Evolutionary conservation across 2,329 filamentous ascomycete genomes (phyloP).

Genomic region (Lasiodiplodia gonubiensis): DNA sequence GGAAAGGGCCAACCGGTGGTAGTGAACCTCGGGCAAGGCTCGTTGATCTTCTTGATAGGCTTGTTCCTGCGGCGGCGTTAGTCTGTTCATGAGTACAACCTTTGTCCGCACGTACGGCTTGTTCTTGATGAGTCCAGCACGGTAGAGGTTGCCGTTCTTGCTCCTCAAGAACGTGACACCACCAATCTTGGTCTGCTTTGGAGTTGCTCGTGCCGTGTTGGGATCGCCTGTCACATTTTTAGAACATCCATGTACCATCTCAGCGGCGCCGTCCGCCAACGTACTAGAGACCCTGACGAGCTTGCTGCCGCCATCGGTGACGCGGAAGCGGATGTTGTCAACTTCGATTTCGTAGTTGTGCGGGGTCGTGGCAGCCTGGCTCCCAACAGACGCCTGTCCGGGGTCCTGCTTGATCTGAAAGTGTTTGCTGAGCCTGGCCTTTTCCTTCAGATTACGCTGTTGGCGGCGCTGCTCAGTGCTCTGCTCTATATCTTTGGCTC

Average conservation of each 20-base stretch:
- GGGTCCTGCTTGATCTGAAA: conserved; percentile 33
- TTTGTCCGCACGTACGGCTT: conserved; percentile 67
- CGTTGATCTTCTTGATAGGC: conserved; percentile 68
- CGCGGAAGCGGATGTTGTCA: conserved; percentile 74
- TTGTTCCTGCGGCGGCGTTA: conserved; percentile 32
- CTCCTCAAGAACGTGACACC: conserved; percentile 84
- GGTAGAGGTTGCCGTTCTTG: conserved; percentile 85
- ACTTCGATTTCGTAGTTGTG: conserved; percentile 67
- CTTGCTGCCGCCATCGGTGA: conserved; percentile 81
- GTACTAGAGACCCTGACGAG: conserved; percentile 76
- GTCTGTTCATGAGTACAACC: background rate
- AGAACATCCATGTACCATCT: background rate
- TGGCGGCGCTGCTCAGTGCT: conserved; percentile 65
- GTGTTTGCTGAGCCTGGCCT: conserved; percentile 61
- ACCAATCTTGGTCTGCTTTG: conserved; percentile 73
- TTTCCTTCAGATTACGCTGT: conserved; percentile 63
- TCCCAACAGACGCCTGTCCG: background rate
- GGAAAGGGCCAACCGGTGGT: conserved; percentile 55
- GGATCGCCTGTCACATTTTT: conserved; percentile 56
- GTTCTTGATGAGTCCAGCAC: conserved; percentile 74
- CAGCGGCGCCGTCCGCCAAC: conserved; percentile 50
- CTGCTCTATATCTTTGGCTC: conserved; percentile 74
- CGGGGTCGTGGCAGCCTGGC: background rate
- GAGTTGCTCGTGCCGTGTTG: conserved; percentile 69
- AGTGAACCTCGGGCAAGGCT: conserved; percentile 68